Percentiles rank a stretch among this genome's conserved stretches.
Conservation (phyloP, 148 eudicot genomes). For the Arbutus unedo region DNA sequence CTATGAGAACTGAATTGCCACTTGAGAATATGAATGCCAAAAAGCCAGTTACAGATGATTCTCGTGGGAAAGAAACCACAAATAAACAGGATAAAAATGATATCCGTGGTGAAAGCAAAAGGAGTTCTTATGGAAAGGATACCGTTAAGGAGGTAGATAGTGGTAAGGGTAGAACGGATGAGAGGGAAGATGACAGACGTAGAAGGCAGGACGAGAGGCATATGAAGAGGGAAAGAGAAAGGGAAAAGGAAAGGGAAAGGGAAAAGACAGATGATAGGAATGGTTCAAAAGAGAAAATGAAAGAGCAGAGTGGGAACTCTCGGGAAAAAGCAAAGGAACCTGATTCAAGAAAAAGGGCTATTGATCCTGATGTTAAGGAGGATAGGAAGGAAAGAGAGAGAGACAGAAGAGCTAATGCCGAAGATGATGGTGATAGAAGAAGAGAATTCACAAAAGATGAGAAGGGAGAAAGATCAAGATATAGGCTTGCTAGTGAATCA, state of each 20-base stretch:
- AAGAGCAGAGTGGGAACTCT: slow-evolving; percentile 46
- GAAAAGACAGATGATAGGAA: slow-evolving; percentile 43
- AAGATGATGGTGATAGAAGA: slow-evolving; percentile 52
- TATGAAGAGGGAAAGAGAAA: slow-evolving; percentile 43
- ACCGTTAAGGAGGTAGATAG: slow-evolving; percentile 32
- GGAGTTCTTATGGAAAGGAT: slow-evolving; percentile 43
- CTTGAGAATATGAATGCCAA: slow-evolving; percentile 24
- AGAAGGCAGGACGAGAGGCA: slow-evolving; percentile 52
- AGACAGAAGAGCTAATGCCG: slow-evolving; percentile 45
- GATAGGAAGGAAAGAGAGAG: slow-evolving; percentile 50
- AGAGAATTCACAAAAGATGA: slow-evolving; percentile 57
- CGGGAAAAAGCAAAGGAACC: slow-evolving; percentile 55
- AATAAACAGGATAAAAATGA: slow-evolving; percentile 36
- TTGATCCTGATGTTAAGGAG: slow-evolving; percentile 51
- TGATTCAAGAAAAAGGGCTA: slow-evolving; percentile 53
- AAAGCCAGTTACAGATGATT: slow-evolving; percentile 39
- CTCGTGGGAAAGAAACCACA: slow-evolving; percentile 38
- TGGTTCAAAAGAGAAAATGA: slow-evolving; percentile 51
- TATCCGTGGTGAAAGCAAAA: slow-evolving; percentile 49
- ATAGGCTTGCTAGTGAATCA: slow-evolving; percentile 51
- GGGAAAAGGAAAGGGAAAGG: slow-evolving; percentile 54
- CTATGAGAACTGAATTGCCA: slow-evolving; percentile 33
- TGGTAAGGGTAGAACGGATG: slow-evolving; percentile 37
- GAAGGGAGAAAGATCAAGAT: slow-evolving; percentile 58
- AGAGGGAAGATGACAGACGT: slow-evolving; percentile 46